Base-by-base conservation (phyloP, 108 stramenopile genomes). In the Mediolabrus comicus region DNA sequence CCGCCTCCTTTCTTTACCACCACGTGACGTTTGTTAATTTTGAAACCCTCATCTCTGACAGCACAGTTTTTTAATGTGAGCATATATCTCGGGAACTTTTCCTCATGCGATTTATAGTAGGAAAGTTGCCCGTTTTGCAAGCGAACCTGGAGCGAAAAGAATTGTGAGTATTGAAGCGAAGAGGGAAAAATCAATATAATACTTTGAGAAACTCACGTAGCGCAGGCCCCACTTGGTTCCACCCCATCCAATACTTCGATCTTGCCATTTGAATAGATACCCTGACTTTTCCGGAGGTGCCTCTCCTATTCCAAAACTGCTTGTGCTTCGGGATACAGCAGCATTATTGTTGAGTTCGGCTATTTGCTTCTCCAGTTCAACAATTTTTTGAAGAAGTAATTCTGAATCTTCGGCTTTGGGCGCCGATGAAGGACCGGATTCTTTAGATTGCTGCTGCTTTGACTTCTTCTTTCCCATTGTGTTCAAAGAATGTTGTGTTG, bases 241-340 rank as follows among this genome's bases (percentile, higher is more conserved):
- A 12, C 84, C 79, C 86, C 86, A 94, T 5, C 92, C 92, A 36
- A 94, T 89, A 17, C 74, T 54, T 10, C 92, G 62, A 83, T 94
- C 92, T 35, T 86, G 82, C 92, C 88, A 90, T 65, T 89, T 87
- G 79, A 86, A 89, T 4, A 94, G 81, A 71, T 94, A 83, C 27
- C 77, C 77, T 4, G 72, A 74, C 49, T 79, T 83, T 60, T 77
- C 69, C 26, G 76, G 76, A 6, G 68, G 69, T 19, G 41, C 41
- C 13, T 43, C 41, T 17, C 41, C 17, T 13, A 43, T 6, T 3
- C 41, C 41, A 43, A 43, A 43, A 5, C 2, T 43, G 41, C 41
- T 17, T n/a, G 5, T 43, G 41, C 33, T 33, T 33, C 33, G 33
- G n/a, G n/a, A n/a, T n/a, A n/a, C n/a, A 33, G 33, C 33, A 33